Evolutionary conservation across 805 yeast species (phyloP).

Genomic region (Zygoascus tannicola): DNA sequence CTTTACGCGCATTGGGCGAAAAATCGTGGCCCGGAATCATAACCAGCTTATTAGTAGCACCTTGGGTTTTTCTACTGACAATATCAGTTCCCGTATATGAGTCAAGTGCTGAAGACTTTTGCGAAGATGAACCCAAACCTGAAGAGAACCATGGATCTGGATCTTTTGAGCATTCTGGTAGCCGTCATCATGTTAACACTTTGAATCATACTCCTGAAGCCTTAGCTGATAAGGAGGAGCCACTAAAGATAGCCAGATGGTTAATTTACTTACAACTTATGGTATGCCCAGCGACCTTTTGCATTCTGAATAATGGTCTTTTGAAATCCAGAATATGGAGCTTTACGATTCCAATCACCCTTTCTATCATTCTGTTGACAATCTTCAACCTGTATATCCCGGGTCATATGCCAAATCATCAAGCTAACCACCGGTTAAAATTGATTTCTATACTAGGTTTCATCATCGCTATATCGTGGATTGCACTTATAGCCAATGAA

Average conservation of each 20-base stretch:
- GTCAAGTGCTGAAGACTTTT: conserved; percentile 6
- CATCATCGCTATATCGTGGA: conserved; percentile 53
- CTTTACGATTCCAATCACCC: neutral
- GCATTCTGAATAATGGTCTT: neutral
- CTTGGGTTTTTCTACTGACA: conserved; percentile 26
- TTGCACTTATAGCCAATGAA: conserved; percentile 59
- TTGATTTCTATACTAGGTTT: conserved; percentile 44
- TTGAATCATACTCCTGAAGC: neutral
- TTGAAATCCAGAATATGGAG: neutral
- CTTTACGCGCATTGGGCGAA: conserved; percentile 18
- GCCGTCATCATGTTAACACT: neutral
- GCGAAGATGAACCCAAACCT: neutral
- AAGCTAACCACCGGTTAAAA: conserved; percentile 3
- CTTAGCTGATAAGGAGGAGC: neutral
- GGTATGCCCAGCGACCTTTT: neutral
- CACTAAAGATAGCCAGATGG: neutral
- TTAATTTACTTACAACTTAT: neutral
- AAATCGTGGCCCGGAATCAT: conserved; percentile 21
- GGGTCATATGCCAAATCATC: conserved; percentile 1
- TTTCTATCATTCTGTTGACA: conserved; percentile 10
- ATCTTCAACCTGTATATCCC: conserved; percentile 2
- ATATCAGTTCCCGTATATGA: conserved; percentile 27
- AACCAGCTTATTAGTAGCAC: conserved; percentile 24
- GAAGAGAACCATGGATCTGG: neutral
- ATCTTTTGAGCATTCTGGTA: no score